phyloP scores from a whole-genome alignment of 495 filamentous ascomycete genomes.

The Penicillium subrubescens region DNA sequence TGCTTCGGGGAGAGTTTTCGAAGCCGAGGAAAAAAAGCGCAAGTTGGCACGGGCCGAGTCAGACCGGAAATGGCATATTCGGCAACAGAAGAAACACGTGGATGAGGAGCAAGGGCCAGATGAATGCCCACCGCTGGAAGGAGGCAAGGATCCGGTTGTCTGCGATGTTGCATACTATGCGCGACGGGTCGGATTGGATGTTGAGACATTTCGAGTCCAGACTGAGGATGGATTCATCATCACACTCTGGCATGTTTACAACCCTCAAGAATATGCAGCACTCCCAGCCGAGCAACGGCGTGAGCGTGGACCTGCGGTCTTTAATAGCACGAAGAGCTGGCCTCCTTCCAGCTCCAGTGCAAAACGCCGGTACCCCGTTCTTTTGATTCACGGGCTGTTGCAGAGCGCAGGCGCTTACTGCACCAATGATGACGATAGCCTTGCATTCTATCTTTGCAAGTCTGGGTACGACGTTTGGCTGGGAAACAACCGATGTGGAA shows the following conservation, averaged over 20 bases:
- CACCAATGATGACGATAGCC: conserved; percentile 82
- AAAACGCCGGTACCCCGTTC: conserved; percentile 78
- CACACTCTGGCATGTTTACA: conserved; percentile 84
- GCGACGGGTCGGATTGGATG: conserved; percentile 81
- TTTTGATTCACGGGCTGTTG: conserved; percentile 85
- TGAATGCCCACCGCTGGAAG: conserved; percentile 71
- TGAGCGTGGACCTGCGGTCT: conserved; percentile 37
- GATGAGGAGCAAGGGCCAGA: conserved; percentile 45
- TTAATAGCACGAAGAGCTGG: conserved; percentile 25
- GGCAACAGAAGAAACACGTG: conserved; percentile 38
- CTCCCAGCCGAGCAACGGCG: conserved; percentile 41
- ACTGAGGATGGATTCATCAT: conserved; percentile 96
- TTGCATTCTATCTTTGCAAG: conserved; percentile 92
- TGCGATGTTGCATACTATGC: conserved; percentile 89
- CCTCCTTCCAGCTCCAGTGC: conserved; percentile 10
- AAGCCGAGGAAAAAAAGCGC: conserved; percentile 65
- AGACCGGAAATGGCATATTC: conserved; percentile 61
- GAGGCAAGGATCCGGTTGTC: conserved; percentile 74
- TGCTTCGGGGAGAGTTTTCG: conserved; percentile 63
- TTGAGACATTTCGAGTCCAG: conserved; percentile 81
- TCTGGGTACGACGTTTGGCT: conserved; percentile 96
- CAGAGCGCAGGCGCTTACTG: conserved; percentile 90
- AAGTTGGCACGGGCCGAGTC: conserved; percentile 55
- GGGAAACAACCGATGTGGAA: conserved; percentile 92
- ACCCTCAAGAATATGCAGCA: conserved; percentile 70